Percentiles rank a stretch among this genome's conserved stretches.
These are phyloP conservation scores for Daedaleopsis nitida DNA, from an alignment of 768 basidiomycete species.

Conservation along the genomic window DNA sequence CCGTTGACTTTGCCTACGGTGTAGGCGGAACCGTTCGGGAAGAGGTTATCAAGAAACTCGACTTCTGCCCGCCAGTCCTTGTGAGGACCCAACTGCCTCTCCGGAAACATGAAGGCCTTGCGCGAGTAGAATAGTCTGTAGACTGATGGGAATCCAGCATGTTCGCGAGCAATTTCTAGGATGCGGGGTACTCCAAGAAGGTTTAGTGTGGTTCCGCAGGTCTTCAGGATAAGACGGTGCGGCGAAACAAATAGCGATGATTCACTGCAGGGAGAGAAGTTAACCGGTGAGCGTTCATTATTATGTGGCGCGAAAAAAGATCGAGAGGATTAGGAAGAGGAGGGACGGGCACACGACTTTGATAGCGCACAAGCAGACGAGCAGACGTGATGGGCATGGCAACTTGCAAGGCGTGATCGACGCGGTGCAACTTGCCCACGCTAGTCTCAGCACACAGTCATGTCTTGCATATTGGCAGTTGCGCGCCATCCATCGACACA, in stretches of 20 bases:
- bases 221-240: conserved; percentile 96
- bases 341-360: too few species aligned
- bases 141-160: conserved; percentile 69
- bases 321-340: not conserved
- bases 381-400: not conserved
- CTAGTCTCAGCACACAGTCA: not conserved
- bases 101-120: conserved; percentile 99
- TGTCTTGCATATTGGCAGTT: not conserved
- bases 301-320: not conserved
- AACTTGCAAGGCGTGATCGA: not conserved
- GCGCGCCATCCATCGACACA: not conserved
- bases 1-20: conserved; percentile 97
- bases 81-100: conserved; percentile 91
- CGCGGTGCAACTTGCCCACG: not conserved
- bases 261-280: conserved; percentile 58
- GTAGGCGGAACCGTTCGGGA: conserved; percentile 89
- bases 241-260: conserved; percentile 95
- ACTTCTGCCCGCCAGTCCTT: conserved; percentile 94
- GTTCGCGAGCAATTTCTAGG: conserved; percentile 82
- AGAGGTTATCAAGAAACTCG: conserved; percentile 86
- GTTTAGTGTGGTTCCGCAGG: conserved; percentile 98
- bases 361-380: too few species aligned
- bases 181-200: conserved; percentile 93
- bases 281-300: not conserved
- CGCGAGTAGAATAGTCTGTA: conserved; percentile 97